A percentile compares a stretch with the other conserved stretches of the same genome.
phyloP scores from a whole-genome alignment of 23 red algal species.

The Gracilaria vermiculophylla region DNA sequence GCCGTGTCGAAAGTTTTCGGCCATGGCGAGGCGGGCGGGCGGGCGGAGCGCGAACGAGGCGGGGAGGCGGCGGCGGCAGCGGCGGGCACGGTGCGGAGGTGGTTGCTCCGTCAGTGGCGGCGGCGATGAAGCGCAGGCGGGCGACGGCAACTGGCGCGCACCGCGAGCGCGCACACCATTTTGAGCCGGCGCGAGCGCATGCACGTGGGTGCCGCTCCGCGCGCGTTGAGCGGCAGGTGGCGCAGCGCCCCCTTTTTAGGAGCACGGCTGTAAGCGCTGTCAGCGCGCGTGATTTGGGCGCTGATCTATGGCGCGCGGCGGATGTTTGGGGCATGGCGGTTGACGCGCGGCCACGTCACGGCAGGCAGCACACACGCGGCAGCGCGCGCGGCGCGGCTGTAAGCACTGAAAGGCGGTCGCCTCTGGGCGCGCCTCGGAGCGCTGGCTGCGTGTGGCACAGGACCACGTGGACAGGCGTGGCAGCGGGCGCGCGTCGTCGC shows the following conservation, averaged over 20 bases:
- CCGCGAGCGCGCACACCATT: background rate
- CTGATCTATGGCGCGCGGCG: background rate
- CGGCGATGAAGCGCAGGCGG: background rate
- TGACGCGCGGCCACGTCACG: constrained; percentile 1
- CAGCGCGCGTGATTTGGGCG: background rate
- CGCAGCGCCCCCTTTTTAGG: background rate
- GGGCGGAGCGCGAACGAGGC: background rate
- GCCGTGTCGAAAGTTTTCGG: constrained; percentile 78
- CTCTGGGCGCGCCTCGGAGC: background rate
- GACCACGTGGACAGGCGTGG: too few relatives aligned
- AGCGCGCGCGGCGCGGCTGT: background rate
- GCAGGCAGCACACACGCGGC: background rate
- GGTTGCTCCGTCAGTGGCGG: background rate
- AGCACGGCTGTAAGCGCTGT: background rate
- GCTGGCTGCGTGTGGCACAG: background rate
- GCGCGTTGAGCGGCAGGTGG: background rate
- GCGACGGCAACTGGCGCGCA: background rate
- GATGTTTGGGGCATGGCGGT: background rate
- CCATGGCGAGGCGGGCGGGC: too few relatives aligned
- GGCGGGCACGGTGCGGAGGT: background rate
- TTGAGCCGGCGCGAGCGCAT: background rate
- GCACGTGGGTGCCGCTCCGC: background rate
- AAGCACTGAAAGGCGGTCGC: background rate
- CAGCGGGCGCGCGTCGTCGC: too few relatives aligned
- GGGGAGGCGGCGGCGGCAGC: background rate